These are phyloP conservation scores for Sporisorium reilianum DNA, from an alignment of 1,284 basidiomycete genomes.

Conservation along the genomic window DNA sequence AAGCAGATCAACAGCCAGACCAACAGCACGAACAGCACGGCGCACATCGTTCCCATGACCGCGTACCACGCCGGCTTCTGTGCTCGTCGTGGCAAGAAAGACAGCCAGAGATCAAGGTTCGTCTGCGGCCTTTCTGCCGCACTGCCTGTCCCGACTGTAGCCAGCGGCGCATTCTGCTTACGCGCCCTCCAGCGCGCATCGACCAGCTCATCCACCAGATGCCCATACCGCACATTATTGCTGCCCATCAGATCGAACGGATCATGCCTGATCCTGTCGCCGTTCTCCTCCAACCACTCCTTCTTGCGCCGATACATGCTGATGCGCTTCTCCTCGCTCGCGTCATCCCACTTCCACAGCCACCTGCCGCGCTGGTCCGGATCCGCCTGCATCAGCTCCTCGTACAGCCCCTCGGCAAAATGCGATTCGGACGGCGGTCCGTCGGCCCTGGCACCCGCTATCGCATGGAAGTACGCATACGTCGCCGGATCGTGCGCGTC, in stretches of 20 bases:
- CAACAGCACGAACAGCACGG: neutral
- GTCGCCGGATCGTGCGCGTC: slow-evolving; percentile 15
- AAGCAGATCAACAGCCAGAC: neutral
- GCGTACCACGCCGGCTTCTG: neutral
- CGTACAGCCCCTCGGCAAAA: slow-evolving; percentile 25
- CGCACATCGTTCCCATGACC: neutral
- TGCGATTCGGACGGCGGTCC: slow-evolving; percentile 30
- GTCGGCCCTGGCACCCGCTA: slow-evolving; percentile 18
- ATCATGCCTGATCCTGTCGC: slow-evolving; percentile 30
- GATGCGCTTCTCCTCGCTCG: slow-evolving; percentile 25
- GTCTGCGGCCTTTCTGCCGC: neutral
- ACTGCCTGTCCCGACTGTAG: too few relatives aligned
- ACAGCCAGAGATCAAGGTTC: neutral
- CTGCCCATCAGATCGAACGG: slow-evolving; percentile 46
- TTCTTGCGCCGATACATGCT: slow-evolving; percentile 47
- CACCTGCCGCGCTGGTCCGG: slow-evolving; percentile 13
- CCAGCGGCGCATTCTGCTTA: too few relatives aligned
- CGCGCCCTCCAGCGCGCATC: slow-evolving; percentile 8
- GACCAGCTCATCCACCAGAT: slow-evolving; percentile 19
- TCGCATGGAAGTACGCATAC: slow-evolving; percentile 23
- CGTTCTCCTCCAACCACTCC: slow-evolving; percentile 29
- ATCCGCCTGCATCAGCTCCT: slow-evolving; percentile 18
- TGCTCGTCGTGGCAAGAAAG: neutral
- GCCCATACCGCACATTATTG: slow-evolving; percentile 22
- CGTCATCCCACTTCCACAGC: slow-evolving; percentile 40